A percentile compares a stretch with the other conserved stretches of the same genome.
phyloP scores from a whole-genome alignment of 352 stramenopile genomes.

The Pythium utonaiense region DNA sequence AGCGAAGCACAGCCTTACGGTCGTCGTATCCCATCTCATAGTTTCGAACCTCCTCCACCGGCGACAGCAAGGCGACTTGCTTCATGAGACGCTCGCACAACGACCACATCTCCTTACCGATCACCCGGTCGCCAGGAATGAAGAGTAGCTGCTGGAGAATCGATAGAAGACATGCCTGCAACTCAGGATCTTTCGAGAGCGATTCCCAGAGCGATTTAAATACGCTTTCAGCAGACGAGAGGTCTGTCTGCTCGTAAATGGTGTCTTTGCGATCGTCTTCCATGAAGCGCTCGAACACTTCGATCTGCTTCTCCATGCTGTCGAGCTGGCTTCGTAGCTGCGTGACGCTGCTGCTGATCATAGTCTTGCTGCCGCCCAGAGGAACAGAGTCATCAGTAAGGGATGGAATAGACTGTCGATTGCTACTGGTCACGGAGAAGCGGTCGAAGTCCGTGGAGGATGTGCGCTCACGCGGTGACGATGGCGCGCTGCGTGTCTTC shows the following conservation, averaged over 20 bases:
- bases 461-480: slow-evolving; percentile 16
- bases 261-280: slow-evolving; percentile 85
- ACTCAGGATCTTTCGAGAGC: slow-evolving; percentile 53
- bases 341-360: slow-evolving; percentile 68
- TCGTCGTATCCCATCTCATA: slow-evolving; percentile 82
- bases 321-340: slow-evolving; percentile 79
- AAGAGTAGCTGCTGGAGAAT: slow-evolving; percentile 86
- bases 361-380: slow-evolving; percentile 29
- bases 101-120: slow-evolving; percentile 88
- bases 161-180: slow-evolving; percentile 70
- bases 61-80: slow-evolving; percentile 68
- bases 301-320: slow-evolving; percentile 88
- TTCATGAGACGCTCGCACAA: slow-evolving; percentile 75
- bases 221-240: slow-evolving; percentile 67
- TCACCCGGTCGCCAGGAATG: slow-evolving; percentile 71
- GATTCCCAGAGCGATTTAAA: slow-evolving; percentile 56
- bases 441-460: slow-evolving; percentile 21
- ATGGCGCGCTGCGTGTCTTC: slow-evolving; percentile 10
- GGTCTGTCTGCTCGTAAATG: slow-evolving; percentile 78
- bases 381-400: slow-evolving; percentile 13
- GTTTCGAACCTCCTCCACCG: slow-evolving; percentile 76
- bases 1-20: slow-evolving; percentile 67
- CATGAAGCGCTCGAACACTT: slow-evolving; percentile 87
- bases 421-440: slow-evolving; percentile 15
- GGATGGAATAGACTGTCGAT: slow-evolving; percentile 16